Base-by-base conservation (phyloP, 2,329 filamentous ascomycete genomes). In the Fusarium euwallaceae region DNA sequence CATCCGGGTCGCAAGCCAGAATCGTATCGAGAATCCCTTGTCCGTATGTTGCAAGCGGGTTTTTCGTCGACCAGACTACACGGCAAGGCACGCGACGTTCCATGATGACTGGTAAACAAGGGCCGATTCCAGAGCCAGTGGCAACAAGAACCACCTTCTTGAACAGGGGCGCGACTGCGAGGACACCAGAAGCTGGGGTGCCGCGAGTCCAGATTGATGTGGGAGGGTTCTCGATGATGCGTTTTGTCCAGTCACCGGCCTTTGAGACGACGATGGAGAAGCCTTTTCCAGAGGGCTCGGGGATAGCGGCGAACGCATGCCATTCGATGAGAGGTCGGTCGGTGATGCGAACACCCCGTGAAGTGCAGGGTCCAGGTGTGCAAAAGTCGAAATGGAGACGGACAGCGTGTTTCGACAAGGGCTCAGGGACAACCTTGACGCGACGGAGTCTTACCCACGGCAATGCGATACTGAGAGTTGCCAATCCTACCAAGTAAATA, bases 281-380 rank as follows among this genome's bases (percentile, higher is more conserved):
- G 12, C 88, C 90, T 34, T 82, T 81, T 0, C 73, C 73, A 11
- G 43, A 69, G 0, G 88, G 85, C 70, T 90, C 87, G 1, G 92
- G 90, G 62, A 94, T 92, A 0, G 90, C 90, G 32, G 92, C 92
- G 77, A 94, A 94, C 1, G 89, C 87, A 80, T 94, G 92, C 86
- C 91, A 93, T 81, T 94, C 92, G 10, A 86, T 83, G 45, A 93
- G 82, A 0, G 92, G 91, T 6, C 85, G 85, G 61, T 89, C 87
- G 9, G 91, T 87, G n/a, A 93, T 84, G 24, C 90, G 88, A 36
- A 86, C 84, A 8, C 73, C 75, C 2, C 69, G 45, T 0, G 72
- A 74, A 0, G 73, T 71, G 34, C 73, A 74, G 1, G 75, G 75
- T 0, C 61, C 60, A 11, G 89, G 88, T 17, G 86, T 86, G 53